Evolutionary conservation across 306 rosid species (phyloP), one percentile per base, ranked within the genome.

Genomic region (Styphnolobium japonicum): DNA sequence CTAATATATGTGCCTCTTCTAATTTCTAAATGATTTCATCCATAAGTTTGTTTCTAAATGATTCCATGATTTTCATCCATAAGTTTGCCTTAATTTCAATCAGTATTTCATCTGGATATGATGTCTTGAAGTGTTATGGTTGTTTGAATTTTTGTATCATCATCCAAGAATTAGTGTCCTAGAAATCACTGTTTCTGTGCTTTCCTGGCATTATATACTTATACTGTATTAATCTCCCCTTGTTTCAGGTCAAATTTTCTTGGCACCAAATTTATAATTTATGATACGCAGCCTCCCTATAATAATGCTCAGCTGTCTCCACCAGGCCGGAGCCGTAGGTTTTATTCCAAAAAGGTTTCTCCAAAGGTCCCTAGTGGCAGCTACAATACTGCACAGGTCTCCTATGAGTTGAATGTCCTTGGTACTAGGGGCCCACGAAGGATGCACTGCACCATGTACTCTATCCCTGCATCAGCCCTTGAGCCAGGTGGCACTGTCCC

Each of bases 381-480:
- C 86, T 96, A 90, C 95, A 90, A 88, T 73, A 92, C 91, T 39
- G 98, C 98, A 2, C 99, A 93, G 60, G 90, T 96, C 58, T 80
- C 92, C 21, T 96, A 96, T 16, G 98, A 96, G 87, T 85, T 96
- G 60, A 93, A 96, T 66, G 98, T 96, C 71, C 92, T 96, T 1
- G 99, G 98, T 74, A 93, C 99, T 8, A 80, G 99, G 71, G 98
- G 99, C 0, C 99, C 99, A 1, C 92, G 99, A 14, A 89, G 97
- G 84, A 96, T 96, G 98, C 89, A 91, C 61, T 96, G 99, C 76
- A 81, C 85, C 53, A 96, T 96, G 96, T 86, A 85, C 79, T 93
- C 98, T 7, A 85, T 96, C 79, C 99, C 99, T 0, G 45, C 82
- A 34, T 88, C 92, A 57, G 33, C 91, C 75, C 94, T 96, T 5